Base-by-base conservation (phyloP, 768 basidiomycete species). In the Sarcodon sp. region DNA sequence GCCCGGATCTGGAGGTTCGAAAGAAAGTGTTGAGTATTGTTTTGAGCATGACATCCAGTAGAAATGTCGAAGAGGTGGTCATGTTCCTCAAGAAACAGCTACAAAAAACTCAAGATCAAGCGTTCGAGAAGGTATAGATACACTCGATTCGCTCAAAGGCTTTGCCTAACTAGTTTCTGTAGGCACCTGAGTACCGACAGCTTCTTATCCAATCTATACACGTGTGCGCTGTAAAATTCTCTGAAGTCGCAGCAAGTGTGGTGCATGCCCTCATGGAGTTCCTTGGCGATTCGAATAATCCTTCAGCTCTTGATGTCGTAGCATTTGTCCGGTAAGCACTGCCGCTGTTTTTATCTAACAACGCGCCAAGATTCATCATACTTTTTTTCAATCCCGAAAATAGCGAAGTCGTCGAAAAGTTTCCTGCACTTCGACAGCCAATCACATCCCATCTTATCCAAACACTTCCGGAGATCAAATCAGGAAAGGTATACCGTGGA, bases 201-300 rank as follows among this genome's bases (percentile, higher is more conserved):
- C 76, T 98, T 1, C 77, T 99, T 54, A 97, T 99, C 55, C 93
- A 97, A 62, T 91, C 87, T 31, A 99, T 98, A 53, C 96, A 98
- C 61, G 77, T 96, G 46, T 91, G 87, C 56, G 93, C 96, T 3
- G 83, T 97, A 71, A 87, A 86, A 57, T 97, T 96, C 72, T 90
- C 91, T 4, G 94, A 98, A 61, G 87, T 99, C 12, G 94, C 96
- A 5, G 87, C 89, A 1, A 92, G 82, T 52, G 94, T 97, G 38
- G 91, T 98, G 0, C 87, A 96, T 55, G 87, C 87, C 0, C 69
- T 91, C 43, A 87, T 91, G 85, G 87, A 92, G 55, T 92, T 93
- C 79, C 74, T 98, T 37, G 85, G 91, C 21, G 93, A 97, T 64
- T 82, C 88, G 1, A 93, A 83, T 66, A 96, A 94, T 68, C 87